Evolutionary conservation across 2,329 filamentous ascomycete species (phyloP).

Genomic region (Neofusicoccum cordaticola): DNA sequence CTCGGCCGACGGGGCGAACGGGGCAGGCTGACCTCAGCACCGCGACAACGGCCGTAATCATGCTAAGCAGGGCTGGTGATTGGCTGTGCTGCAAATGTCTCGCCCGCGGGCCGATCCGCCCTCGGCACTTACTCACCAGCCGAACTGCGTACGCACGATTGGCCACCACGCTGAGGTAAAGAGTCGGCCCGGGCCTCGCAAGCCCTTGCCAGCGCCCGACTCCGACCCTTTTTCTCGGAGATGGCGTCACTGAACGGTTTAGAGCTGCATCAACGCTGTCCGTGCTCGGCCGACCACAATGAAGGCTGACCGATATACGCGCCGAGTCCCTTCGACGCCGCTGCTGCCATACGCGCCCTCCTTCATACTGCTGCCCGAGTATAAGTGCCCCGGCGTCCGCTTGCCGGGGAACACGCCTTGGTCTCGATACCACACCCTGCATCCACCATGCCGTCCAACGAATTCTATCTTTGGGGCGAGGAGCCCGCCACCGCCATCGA

Average conservation of each 20-base stretch:
- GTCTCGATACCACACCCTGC: neutral
- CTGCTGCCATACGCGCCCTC: neutral
- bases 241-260: neutral
- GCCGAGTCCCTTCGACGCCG: neutral
- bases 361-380: neutral
- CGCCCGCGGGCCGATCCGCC: neutral
- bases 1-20: neutral
- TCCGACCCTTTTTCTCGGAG: neutral
- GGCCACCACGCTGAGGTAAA: neutral
- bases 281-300: neutral
- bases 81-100: neutral
- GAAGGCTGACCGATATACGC: neutral
- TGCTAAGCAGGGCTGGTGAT: neutral
- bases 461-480: constrained; percentile 31
- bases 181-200: neutral
- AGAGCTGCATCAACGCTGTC: neutral
- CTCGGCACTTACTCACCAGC: neutral
- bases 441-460: constrained; percentile 12
- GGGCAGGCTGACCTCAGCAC: too few relatives aligned
- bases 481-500: constrained; percentile 22
- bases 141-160: neutral
- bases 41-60: neutral
- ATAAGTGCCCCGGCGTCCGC: neutral
- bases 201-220: neutral
- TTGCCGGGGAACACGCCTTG: neutral